Evolutionary conservation across 2,329 filamentous ascomycete genomes (phyloP).

Genomic region (Colletotrichum sp.): DNA sequence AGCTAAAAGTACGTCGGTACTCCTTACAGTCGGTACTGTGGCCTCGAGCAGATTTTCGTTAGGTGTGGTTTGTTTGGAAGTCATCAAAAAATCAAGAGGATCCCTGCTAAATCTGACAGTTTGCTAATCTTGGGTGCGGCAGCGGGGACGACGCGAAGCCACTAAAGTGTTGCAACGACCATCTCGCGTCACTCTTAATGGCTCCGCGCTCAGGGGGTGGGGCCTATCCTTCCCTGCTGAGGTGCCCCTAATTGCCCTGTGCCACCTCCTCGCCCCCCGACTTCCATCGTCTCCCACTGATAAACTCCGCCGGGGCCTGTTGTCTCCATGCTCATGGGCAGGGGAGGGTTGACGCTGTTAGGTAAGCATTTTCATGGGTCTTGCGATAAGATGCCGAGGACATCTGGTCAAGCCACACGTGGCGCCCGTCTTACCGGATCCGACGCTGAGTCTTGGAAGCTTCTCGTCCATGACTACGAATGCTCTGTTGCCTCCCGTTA

Average conservation of each 20-base stretch:
- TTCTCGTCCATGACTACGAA: conserved; percentile 15
- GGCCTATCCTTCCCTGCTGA: conserved; percentile 1
- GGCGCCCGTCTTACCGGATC: conserved; percentile 1
- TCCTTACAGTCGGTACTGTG: neutral
- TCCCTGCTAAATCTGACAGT: conserved; percentile 14
- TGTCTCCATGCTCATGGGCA: neutral
- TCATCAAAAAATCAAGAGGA: conserved; percentile 6
- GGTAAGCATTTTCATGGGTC: neutral
- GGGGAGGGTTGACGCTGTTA: neutral
- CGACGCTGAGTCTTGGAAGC: conserved; percentile 6
- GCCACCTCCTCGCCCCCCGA: neutral
- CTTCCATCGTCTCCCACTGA: neutral
- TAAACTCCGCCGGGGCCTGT: neutral
- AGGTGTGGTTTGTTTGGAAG: conserved; percentile 17
- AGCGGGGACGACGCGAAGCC: conserved; percentile 11
- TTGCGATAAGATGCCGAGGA: neutral
- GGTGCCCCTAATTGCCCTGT: conserved; percentile 4
- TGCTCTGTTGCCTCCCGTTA: conserved; percentile 7
- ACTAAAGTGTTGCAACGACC: conserved; percentile 6
- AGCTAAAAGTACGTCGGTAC: conserved; percentile 1
- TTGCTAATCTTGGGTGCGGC: conserved; percentile 18
- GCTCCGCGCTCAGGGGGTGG: conserved; percentile 10
- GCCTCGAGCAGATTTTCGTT: conserved; percentile 5
- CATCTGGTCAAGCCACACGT: neutral
- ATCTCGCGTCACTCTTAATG: conserved; percentile 12